Percentiles rank a stretch among this genome's conserved stretches.
phyloP scores from a whole-genome alignment of 2,329 filamentous ascomycete species.

The Ophiostoma montium region DNA sequence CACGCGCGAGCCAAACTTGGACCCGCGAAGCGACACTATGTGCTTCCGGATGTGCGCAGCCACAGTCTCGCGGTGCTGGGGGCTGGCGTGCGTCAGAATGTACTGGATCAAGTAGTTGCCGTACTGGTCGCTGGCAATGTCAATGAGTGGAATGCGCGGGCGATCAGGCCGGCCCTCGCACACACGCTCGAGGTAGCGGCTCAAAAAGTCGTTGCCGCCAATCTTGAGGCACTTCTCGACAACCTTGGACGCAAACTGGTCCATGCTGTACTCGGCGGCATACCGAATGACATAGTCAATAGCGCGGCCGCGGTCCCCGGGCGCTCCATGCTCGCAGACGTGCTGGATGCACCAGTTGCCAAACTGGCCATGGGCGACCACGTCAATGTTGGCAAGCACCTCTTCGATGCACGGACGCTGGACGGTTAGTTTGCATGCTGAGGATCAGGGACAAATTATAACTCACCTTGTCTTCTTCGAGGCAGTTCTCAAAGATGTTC shows the following conservation, averaged over 20 bases:
- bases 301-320: constrained; percentile 80
- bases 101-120: constrained; percentile 98
- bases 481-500: constrained; percentile 98
- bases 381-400: constrained; percentile 86
- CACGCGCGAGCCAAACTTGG: constrained; percentile 95
- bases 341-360: constrained; percentile 99
- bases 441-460: too few relatives aligned
- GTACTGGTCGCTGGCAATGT: constrained; percentile 97
- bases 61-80: constrained; percentile 85
- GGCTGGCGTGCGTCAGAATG: constrained; percentile 76
- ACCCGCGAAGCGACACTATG: constrained; percentile 96
- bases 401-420: constrained; percentile 95
- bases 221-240: constrained; percentile 99
- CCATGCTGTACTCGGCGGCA: constrained; percentile 93
- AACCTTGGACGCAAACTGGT: constrained; percentile 97
- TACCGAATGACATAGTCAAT: constrained; percentile 91
- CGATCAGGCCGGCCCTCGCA: constrained; percentile 84
- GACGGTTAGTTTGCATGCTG: neutral
- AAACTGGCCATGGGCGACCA: constrained; percentile 93
- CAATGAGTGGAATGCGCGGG: constrained; percentile 90
- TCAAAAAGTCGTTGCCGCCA: constrained; percentile 75
- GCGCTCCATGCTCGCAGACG: constrained; percentile 90
- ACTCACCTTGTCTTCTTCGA: constrained; percentile 91
- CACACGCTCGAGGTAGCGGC: constrained; percentile 84
- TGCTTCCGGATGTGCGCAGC: constrained; percentile 94